Base-by-base conservation (phyloP, 352 stramenopile genomes). In the Globisporangium paroecandrum region DNA sequence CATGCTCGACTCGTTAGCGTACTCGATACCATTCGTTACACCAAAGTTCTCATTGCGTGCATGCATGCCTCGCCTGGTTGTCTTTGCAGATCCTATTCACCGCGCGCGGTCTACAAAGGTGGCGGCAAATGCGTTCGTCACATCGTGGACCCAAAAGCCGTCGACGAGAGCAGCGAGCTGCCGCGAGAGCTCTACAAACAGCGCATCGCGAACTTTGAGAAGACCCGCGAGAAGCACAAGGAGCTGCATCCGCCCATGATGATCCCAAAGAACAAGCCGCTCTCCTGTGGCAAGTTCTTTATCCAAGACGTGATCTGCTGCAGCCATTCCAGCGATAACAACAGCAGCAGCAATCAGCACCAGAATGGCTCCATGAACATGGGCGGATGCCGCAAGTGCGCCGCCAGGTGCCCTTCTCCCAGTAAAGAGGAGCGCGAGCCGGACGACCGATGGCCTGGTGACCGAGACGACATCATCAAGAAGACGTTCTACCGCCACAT, bases 201-300 rank as follows among this genome's bases (percentile, higher is more conserved):
- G 60, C 80, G 77, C 38, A 82, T 83, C 64, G 59, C 75, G 55
- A 87, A 81, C 62, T 81, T 90, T 24, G 78, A 84, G 67, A 85
- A 83, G 65, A 74, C 73, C 10, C 78, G 82, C 18, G 78, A 81
- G 34, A 89, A 89, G 61, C 64, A 79, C 60, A 92, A 90, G 58
- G 82, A 92, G 60, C 85, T 92, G 34, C 84, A 92, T 25, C 75
- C 75, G 47, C 82, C 84, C 1, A 83, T 92, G 75, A 67, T 73
- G 18, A 78, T 90, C 43, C 67, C 80, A 5, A 78, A 73, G 29
- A 87, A 82, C 72, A 87, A 87, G 53, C 74, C 77, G 29, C 74
- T 89, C 55, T 72, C 72, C 18, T 88, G 81, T 64, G 81, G 70
- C 46, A 85, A 87, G 65, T 89, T 84, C 58, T 89, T 88, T 36